These are phyloP conservation scores for Rhytidiadelphus loreus DNA, from an alignment of 225 moss, liverwort and hornwort species.

Conservation along the genomic window DNA sequence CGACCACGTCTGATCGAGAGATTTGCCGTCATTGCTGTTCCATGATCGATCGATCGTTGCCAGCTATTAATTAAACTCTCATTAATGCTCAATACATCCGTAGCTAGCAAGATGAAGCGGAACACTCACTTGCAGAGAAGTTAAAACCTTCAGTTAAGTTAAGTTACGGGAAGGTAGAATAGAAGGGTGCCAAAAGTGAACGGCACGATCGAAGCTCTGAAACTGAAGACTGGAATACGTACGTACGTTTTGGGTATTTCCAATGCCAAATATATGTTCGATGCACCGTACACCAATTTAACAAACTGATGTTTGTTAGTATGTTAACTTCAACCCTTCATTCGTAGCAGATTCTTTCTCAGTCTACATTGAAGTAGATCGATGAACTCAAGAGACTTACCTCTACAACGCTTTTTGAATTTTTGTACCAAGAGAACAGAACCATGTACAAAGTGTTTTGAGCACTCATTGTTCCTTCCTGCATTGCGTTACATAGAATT, in stretches of 20 bases:
- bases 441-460: neutral
- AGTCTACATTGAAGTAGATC: neutral
- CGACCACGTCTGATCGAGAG: neutral
- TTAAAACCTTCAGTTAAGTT: neutral
- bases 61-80: neutral
- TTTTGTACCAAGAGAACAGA: neutral
- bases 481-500: neutral
- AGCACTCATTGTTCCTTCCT: neutral
- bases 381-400: neutral
- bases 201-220: neutral
- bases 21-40: neutral
- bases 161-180: neutral
- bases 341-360: neutral
- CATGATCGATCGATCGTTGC: no score
- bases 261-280: neutral
- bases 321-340: neutral
- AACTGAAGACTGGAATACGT: neutral
- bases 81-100: neutral
- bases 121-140: no score
- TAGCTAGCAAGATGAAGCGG: neutral
- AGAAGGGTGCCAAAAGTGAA: neutral
- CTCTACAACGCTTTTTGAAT: neutral
- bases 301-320: neutral
- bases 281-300: neutral
- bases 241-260: neutral